phyloP scores from a whole-genome alignment of 1,139 yeast genomes.

The Pichia sp. region DNA sequence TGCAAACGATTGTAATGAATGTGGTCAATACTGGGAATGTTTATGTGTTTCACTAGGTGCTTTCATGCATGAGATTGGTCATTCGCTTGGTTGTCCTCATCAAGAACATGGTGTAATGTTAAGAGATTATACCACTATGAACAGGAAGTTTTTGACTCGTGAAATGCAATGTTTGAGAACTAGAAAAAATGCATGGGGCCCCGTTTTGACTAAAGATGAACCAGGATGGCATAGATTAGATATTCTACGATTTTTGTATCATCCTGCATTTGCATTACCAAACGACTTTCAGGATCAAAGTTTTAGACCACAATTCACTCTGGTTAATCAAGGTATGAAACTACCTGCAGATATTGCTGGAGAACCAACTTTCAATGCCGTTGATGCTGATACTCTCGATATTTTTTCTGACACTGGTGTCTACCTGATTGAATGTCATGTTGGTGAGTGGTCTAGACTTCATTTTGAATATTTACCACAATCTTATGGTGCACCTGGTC shows the following conservation, averaged over 20 bases:
- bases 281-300: constrained; percentile 38
- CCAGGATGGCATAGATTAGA: constrained; percentile 89
- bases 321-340: constrained; percentile 26
- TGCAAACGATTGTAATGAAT: constrained; percentile 80
- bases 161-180: constrained; percentile 58
- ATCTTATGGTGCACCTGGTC: constrained; percentile 51
- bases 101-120: constrained; percentile 87
- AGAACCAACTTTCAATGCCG: constrained; percentile 19
- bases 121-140: constrained; percentile 73
- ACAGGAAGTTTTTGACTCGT: constrained; percentile 72
- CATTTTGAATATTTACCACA: constrained; percentile 54
- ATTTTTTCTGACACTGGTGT: constrained; percentile 59
- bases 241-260: constrained; percentile 65
- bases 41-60: constrained; percentile 85
- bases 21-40: constrained; percentile 90
- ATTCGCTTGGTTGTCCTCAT: constrained; percentile 84
- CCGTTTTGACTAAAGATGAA: constrained; percentile 54
- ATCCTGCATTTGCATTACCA: constrained; percentile 72
- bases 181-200: constrained; percentile 36
- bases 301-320: constrained; percentile 20
- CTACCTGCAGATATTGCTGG: constrained; percentile 14
- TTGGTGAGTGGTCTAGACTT: constrained; percentile 58
- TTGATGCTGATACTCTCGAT: constrained; percentile 40
- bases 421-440: constrained; percentile 59
- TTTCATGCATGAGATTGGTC: constrained; percentile 93